Conservation (phyloP, 176 grass and related monocot genomes). For the Bolboschoenus planiculmis region DNA sequence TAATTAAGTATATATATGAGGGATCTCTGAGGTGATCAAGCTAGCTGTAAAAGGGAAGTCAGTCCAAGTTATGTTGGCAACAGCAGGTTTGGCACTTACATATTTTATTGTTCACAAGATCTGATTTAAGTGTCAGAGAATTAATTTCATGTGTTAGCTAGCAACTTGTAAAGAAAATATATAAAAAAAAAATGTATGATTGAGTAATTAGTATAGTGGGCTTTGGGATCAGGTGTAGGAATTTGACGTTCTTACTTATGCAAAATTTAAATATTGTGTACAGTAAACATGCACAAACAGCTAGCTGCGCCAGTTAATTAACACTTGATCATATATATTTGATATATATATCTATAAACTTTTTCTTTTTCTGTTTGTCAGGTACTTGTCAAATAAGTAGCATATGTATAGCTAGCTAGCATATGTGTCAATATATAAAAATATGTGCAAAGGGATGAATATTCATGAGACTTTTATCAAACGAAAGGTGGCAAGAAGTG, state of each 20-base stretch:
- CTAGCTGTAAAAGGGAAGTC: neutral
- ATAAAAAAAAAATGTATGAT: neutral
- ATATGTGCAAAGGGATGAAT: neutral
- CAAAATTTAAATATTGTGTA: neutral
- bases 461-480: neutral
- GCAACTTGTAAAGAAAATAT: neutral
- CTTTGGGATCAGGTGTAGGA: neutral
- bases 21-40: neutral
- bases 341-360: neutral
- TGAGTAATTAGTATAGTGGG: no score
- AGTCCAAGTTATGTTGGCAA: neutral
- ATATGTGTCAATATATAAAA: neutral
- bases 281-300: neutral
- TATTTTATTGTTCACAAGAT: neutral
- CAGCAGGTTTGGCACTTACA: neutral
- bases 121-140: neutral
- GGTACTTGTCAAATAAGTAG: neutral
- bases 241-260: neutral
- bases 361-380: neutral
- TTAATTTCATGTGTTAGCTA: neutral
- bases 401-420: neutral
- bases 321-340: no score
- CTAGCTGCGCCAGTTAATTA: neutral
- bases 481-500: neutral
- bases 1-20: no score